Conservation (phyloP, 2,329 filamentous ascomycete species). For the Aspergillus sp. region DNA sequence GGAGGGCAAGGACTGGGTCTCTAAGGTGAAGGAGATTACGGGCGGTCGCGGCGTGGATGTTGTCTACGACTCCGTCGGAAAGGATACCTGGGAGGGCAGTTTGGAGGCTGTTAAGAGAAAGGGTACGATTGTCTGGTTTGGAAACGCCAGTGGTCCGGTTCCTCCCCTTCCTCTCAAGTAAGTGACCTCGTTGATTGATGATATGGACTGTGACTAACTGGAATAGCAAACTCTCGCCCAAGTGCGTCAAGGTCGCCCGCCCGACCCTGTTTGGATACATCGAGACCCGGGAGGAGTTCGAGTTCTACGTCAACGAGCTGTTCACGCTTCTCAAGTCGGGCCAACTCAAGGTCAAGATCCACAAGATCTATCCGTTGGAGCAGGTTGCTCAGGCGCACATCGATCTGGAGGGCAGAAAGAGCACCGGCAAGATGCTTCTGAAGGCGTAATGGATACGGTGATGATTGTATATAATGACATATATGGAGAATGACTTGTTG, state of each 20-base stretch:
- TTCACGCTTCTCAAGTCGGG: constrained; percentile 69
- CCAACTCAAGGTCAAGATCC: constrained; percentile 68
- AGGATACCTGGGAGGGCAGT: constrained; percentile 77
- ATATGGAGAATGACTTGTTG: not conserved
- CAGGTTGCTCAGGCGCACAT: constrained; percentile 70
- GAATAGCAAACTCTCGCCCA: constrained; percentile 56
- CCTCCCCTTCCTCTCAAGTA: constrained; percentile 64
- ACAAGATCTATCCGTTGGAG: constrained; percentile 73
- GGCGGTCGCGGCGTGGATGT: constrained; percentile 69
- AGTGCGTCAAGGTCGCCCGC: constrained; percentile 76
- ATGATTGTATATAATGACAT: not conserved
- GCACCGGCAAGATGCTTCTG: constrained; percentile 78
- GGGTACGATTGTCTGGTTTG: constrained; percentile 75
- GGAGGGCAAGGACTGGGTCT: constrained; percentile 74
- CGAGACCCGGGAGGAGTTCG: constrained; percentile 66
- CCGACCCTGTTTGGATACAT: constrained; percentile 73
- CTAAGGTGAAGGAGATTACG: constrained; percentile 82
- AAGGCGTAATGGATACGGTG: constrained; percentile 49
- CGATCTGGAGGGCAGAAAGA: constrained; percentile 79
- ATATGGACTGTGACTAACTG: constrained; percentile 8
- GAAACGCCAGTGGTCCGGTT: constrained; percentile 77
- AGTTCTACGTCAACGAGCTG: constrained; percentile 68
- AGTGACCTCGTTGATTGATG: constrained; percentile 33
- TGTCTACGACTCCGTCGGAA: constrained; percentile 84
- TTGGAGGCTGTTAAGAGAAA: constrained; percentile 73